Evolutionary conservation across 1,139 yeast genomes (phyloP), one percentile per base, ranked within the genome.

Genomic region (Blastobotrys malaysiensis): DNA sequence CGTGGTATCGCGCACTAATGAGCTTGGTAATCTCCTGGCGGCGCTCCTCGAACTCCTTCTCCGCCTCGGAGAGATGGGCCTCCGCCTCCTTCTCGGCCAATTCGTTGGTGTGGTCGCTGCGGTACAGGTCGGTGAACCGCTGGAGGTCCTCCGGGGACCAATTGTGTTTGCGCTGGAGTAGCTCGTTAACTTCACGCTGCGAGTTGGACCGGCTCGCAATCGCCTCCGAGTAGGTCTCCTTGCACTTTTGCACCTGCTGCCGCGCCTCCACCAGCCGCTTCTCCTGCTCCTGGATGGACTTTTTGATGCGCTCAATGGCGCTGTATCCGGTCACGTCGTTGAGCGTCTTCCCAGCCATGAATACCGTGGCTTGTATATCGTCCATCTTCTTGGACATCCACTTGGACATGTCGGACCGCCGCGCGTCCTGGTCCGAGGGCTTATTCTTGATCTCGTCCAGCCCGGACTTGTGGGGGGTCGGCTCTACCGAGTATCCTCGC

Each of bases 271-370:
- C 73, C 49, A 89, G 71, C 45, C 79, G 63, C 62, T 60, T 81
- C 85, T 63, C 65, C 52, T 69, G 70, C 7, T 53, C 64, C 18
- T 80, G 83, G 24, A 89, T 89, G 1, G 80, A 71, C 43, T 75
- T 69, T 69, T 89, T 86, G 62, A 93, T 72, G 56, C 77, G 74
- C 63, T 88, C 96, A 56, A 95, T 88, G 11, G 86, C 77, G 0
- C 93, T 79, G 68, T 95, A 95, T 0, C 99, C 99, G 0, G 99
- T 93, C 9, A 90, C 84, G 64, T 91, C 97, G 66, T 95, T 95
- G 47, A 93, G 73, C 0, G 91, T 81, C 56, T 82, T 76, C 0
- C 95, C 84, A 0, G 93, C 91, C 0, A 84, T 79, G 58, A 84
- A 79, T 1, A 86, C 73, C 0, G 89, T 78, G 22, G 80, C 82